Conservation (phyloP, 768 basidiomycete genomes). For the Russula griseocarnosa region DNA sequence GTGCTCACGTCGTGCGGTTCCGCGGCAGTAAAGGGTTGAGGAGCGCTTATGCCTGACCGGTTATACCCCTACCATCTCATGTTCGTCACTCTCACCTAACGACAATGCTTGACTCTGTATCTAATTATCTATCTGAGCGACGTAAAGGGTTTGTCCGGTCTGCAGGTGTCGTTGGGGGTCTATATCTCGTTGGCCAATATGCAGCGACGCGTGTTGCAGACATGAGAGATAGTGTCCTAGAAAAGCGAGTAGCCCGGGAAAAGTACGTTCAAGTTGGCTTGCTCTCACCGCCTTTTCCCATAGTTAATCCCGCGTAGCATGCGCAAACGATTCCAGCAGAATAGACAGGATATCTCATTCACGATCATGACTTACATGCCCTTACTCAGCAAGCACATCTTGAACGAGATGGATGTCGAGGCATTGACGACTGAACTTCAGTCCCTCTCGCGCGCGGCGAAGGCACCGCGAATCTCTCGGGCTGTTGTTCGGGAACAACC, state of each 20-base stretch:
- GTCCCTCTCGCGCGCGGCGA: slow-evolving; percentile 39
- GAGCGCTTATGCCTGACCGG: not conserved
- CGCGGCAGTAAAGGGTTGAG: not conserved
- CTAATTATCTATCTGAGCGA: slow-evolving; percentile 49
- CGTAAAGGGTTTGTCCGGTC: slow-evolving; percentile 46
- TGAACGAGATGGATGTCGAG: slow-evolving; percentile 77
- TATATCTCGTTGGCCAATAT: slow-evolving; percentile 62
- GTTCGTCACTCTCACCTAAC: slow-evolving; percentile 1
- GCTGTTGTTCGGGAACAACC: slow-evolving; percentile 17
- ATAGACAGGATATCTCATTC: slow-evolving; percentile 72
- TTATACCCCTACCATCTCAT: slow-evolving; percentile 13
- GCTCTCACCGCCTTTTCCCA: not conserved
- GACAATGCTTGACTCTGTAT: slow-evolving; percentile 44
- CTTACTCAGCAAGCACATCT: slow-evolving; percentile 58
- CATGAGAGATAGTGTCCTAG: slow-evolving; percentile 55
- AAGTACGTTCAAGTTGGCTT: slow-evolving; percentile 45
- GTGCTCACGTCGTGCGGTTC: slow-evolving; percentile 6
- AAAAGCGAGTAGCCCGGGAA: slow-evolving; percentile 61
- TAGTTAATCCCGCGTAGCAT: slow-evolving; percentile 43
- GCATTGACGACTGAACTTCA: slow-evolving; percentile 56
- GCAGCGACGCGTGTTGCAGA: slow-evolving; percentile 60
- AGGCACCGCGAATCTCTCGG: slow-evolving; percentile 25
- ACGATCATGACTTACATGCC: slow-evolving; percentile 69
- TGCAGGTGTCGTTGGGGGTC: slow-evolving; percentile 52
- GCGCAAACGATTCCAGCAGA: slow-evolving; percentile 67